These are phyloP conservation scores for Bjerkandera adusta DNA, from an alignment of 1,284 basidiomycete species.

Conservation along the genomic window DNA sequence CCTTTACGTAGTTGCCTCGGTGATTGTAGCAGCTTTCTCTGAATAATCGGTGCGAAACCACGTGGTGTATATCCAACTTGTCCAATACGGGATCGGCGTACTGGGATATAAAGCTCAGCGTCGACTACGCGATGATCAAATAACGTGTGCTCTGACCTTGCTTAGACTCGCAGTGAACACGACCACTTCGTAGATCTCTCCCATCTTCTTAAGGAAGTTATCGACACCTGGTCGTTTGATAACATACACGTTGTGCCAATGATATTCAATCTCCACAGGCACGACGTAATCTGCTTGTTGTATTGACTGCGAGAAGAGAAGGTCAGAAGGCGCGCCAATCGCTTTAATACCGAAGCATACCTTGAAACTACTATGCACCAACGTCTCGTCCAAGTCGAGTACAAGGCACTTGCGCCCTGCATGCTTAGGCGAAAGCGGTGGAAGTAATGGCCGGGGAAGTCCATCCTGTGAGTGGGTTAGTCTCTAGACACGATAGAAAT, in stretches of 20 bases:
- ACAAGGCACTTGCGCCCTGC: conserved; percentile 90
- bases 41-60: conserved; percentile 96
- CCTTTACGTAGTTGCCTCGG: conserved; percentile 99
- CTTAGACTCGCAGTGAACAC: conserved; percentile 97
- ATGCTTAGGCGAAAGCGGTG: conserved; percentile 72
- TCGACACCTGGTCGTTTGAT: conserved; percentile 99
- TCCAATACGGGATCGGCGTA: conserved; percentile 99
- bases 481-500: neutral
- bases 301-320: conserved; percentile 64
- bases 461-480: conserved; percentile 65
- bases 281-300: conserved; percentile 97
- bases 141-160: conserved; percentile 86
- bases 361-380: conserved; percentile 94
- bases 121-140: neutral
- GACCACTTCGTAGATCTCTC: conserved; percentile 96
- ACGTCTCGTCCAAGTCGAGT: conserved; percentile 93
- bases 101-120: conserved; percentile 38
- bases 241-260: conserved; percentile 98
- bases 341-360: conserved; percentile 37
- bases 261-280: conserved; percentile 97
- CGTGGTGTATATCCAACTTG: conserved; percentile 90
- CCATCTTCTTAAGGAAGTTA: conserved; percentile 95
- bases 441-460: conserved; percentile 78
- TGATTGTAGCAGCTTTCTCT: conserved; percentile 99
- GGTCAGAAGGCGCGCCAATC: conserved; percentile 14